Conservation (phyloP, 2,329 filamentous ascomycete species). For the Sporothrix dimorphospora region DNA sequence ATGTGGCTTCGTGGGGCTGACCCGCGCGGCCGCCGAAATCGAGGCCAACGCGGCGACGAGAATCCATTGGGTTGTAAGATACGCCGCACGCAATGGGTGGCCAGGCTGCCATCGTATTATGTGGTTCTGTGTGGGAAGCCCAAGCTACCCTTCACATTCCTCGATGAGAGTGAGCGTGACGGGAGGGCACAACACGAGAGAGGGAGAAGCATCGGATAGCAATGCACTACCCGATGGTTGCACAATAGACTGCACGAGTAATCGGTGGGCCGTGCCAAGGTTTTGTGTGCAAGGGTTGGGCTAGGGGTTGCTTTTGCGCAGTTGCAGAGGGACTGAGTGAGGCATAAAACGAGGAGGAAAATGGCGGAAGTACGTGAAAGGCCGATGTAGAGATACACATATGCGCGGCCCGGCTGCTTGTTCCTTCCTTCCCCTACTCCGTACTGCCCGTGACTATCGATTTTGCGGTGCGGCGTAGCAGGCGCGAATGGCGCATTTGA, state of each 20-base stretch:
- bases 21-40: neutral
- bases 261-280: neutral
- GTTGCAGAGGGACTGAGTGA: neutral
- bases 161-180: neutral
- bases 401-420: neutral
- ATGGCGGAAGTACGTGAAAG: neutral
- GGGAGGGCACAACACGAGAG: neutral
- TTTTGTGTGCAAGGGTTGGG: neutral
- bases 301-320: neutral
- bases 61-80: neutral
- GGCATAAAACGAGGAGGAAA: neutral
- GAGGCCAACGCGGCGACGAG: neutral
- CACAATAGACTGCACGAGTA: neutral
- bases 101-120: neutral
- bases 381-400: neutral
- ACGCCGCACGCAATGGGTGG: neutral
- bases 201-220: neutral
- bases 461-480: slow-evolving; percentile 1
- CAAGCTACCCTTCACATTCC: neutral
- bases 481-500: neutral
- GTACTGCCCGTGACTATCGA: neutral
- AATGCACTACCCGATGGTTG: neutral
- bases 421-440: neutral
- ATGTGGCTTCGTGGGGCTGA: neutral
- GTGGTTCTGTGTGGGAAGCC: neutral